A percentile compares a stretch with the other conserved stretches of the same genome.
These are phyloP conservation scores for Thalassiosira oceanica DNA, from an alignment of 352 stramenopile species.

Conservation along the genomic window DNA sequence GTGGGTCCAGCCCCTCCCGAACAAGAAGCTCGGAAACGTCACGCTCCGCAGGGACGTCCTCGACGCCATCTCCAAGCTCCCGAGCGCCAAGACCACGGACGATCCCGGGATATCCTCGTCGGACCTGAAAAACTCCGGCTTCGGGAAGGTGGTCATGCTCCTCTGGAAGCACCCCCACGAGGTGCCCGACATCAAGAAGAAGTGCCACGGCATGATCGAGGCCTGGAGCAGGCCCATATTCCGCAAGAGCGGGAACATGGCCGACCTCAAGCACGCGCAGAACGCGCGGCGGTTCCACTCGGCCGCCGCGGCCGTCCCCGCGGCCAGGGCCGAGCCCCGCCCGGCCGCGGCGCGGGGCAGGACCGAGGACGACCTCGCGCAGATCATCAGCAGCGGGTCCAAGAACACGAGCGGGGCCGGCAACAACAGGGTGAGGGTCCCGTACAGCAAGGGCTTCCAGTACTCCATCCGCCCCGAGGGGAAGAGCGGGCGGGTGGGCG, in stretches of 20 bases:
- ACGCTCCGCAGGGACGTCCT: constrained; percentile 70
- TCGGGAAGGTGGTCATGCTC: constrained; percentile 77
- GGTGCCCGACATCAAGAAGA: constrained; percentile 74
- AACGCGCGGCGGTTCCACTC: constrained; percentile 28
- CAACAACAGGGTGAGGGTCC: constrained; percentile 74
- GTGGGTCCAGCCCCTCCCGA: constrained; percentile 77
- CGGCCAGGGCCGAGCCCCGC: constrained; percentile 24
- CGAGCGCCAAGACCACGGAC: constrained; percentile 56
- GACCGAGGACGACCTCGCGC: constrained; percentile 31
- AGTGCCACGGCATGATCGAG: constrained; percentile 73
- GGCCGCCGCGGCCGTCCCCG: constrained; percentile 17
- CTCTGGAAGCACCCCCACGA: constrained; percentile 79
- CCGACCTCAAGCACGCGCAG: constrained; percentile 72
- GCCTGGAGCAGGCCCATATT: constrained; percentile 81
- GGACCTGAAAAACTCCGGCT: constrained; percentile 74
- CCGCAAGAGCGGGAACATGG: constrained; percentile 80
- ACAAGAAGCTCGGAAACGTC: constrained; percentile 73
- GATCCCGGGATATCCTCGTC: constrained; percentile 62
- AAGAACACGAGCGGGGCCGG: constrained; percentile 23
- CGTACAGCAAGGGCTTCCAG: constrained; percentile 79
- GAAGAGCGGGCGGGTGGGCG: constrained; percentile 39
- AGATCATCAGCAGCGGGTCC: constrained; percentile 31
- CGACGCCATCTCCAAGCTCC: constrained; percentile 44
- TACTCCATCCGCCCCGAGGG: constrained; percentile 67
- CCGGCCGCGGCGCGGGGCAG: constrained; percentile 3